Conservation (phyloP, 805 yeast species). For the Candida chauliodis region DNA sequence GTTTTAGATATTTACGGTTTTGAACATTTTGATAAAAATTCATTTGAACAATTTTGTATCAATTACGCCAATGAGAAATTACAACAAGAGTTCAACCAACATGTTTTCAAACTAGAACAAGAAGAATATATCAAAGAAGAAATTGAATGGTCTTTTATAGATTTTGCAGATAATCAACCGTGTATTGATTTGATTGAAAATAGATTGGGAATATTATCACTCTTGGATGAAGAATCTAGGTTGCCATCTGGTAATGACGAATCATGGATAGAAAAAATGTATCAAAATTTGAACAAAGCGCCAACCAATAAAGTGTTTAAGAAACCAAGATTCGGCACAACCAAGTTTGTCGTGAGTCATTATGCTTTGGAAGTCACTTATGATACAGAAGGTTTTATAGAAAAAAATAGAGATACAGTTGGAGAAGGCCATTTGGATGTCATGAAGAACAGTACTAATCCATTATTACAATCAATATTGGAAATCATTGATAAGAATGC, state of each 20-base stretch:
- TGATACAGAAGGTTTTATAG: constrained; percentile 91
- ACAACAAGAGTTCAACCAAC: constrained; percentile 96
- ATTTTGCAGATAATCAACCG: constrained; percentile 94
- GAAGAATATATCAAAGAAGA: constrained; percentile 90
- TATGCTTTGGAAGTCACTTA: constrained; percentile 93
- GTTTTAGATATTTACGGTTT: constrained; percentile 97
- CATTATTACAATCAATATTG: constrained; percentile 61
- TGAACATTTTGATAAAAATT: constrained; percentile 90
- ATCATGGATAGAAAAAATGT: constrained; percentile 87
- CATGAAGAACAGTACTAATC: constrained; percentile 64
- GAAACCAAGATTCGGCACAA: constrained; percentile 91
- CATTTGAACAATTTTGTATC: constrained; percentile 96
- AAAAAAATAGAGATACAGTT: constrained; percentile 95
- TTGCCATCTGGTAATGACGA: constrained; percentile 91
- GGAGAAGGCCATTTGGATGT: constrained; percentile 93
- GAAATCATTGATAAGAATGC: constrained; percentile 59
- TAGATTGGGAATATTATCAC: constrained; percentile 79
- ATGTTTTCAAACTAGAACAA: constrained; percentile 94
- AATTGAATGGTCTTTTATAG: constrained; percentile 95
- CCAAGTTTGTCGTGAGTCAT: constrained; percentile 85
- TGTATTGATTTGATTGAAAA: constrained; percentile 90
- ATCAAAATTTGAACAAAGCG: constrained; percentile 75
- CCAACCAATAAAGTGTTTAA: constrained; percentile 76
- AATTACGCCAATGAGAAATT: constrained; percentile 95
- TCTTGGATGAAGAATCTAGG: constrained; percentile 93